Base-by-base conservation (phyloP, 1,139 yeast species). In the Hyphopichia burtonii region DNA sequence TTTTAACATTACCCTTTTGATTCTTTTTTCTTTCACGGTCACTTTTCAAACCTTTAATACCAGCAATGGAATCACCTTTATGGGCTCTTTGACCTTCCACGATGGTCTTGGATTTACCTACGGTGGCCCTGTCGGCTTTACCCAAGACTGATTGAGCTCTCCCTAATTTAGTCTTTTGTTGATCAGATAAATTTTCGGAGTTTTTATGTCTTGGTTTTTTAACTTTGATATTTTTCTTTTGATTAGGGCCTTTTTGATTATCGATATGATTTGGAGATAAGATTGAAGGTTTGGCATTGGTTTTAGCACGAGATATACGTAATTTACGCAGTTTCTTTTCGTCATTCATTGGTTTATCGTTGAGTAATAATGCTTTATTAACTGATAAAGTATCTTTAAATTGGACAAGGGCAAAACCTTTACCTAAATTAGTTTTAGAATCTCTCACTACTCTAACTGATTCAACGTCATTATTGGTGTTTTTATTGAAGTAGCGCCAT, bases 351-450 rank as follows among this genome's bases (percentile, higher is more conserved):
- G 81, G 78, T 65, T 87, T 84, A 40, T 82, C 95, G 60, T 91
- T 79, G 47, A 89, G 68, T 48, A 89, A 63, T 44, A 94, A 66
- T 0, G 97, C 97, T 58, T 87, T 86, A 50, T 85, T 83, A 12
- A 94, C 96, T 32, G 85, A 75, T 45, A 84, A 78, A 20, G 91
- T 69, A 63, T 91, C 96, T 48, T 75, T 78, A 68, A 91, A 94
- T 65, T 93, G 98, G 28, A 94, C 90, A 61, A 90, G 87, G 4
- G 96, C 99, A 69, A 94, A 91, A 4, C 99, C 99, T 66, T 93
- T 94, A 52, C 99, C 99, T 48, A 93, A 73, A 56, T 94, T 93
- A 23, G 98, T 93, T 65, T 88, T 88, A 16, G 96, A 68, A 61
- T 94, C 99, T 58, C 99, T 82, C 30, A 94, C 80, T 41, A 94